phyloP scores from a whole-genome alignment of 2,329 filamentous ascomycete genomes.

The Claviceps africana region DNA sequence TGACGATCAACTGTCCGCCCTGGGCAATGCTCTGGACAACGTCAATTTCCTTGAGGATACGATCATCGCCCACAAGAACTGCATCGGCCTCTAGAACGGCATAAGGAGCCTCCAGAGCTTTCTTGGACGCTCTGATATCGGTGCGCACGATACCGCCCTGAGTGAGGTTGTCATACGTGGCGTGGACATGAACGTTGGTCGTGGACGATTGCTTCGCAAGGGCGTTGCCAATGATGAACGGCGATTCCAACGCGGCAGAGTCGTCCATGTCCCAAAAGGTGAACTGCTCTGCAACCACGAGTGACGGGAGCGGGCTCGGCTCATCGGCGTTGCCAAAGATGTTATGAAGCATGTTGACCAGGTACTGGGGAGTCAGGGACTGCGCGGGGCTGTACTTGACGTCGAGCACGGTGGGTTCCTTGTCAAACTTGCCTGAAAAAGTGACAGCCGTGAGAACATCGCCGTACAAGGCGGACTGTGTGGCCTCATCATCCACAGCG shows the following conservation, averaged over 20 bases:
- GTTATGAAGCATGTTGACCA: constrained; percentile 36
- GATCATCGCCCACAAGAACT: constrained; percentile 63
- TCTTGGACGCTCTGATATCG: constrained; percentile 72
- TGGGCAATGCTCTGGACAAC: constrained; percentile 56
- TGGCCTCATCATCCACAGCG: constrained; percentile 57
- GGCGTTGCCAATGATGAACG: constrained; percentile 42
- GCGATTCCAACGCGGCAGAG: constrained; percentile 51
- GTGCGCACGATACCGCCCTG: constrained; percentile 71
- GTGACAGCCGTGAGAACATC: constrained; percentile 78
- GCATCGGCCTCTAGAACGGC: constrained; percentile 67
- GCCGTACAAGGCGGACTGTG: constrained; percentile 79
- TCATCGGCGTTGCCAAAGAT: constrained; percentile 41
- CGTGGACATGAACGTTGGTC: constrained; percentile 47
- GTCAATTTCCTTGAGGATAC: constrained; percentile 65
- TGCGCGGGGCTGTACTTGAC: constrained; percentile 74
- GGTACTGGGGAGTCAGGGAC: constrained; percentile 38
- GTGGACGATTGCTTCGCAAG: constrained; percentile 62
- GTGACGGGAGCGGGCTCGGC: constrained; percentile 24
- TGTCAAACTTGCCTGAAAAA: constrained; percentile 56
- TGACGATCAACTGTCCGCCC: constrained; percentile 60
- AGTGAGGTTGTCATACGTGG: constrained; percentile 48
- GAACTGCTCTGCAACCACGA: constrained; percentile 61
- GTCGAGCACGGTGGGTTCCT: constrained; percentile 56
- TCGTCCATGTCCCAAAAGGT: constrained; percentile 86
- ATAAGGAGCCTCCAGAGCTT: constrained; percentile 74